These are phyloP conservation scores for Lentinula sp. DNA, from an alignment of 768 basidiomycete species.

Conservation along the genomic window DNA sequence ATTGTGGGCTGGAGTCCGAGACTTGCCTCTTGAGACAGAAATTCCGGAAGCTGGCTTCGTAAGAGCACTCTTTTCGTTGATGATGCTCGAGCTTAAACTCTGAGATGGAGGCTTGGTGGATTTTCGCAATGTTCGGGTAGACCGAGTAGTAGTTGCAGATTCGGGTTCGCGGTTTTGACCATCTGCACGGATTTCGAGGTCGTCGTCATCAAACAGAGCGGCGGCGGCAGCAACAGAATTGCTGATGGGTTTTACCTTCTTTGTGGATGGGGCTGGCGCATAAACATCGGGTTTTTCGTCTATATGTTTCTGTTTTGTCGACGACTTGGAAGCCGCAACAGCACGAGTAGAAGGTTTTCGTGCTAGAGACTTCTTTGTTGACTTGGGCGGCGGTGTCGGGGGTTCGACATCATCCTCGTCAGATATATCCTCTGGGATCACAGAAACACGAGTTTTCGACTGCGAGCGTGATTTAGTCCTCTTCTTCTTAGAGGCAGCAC, in stretches of 20 bases:
- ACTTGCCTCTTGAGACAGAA: slow-evolving; percentile 19
- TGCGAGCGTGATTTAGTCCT: background rate
- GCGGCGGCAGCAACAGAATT: slow-evolving; percentile 11
- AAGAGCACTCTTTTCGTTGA: background rate
- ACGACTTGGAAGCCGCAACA: slow-evolving; percentile 5
- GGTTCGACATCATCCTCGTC: background rate
- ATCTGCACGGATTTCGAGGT: slow-evolving; percentile 1
- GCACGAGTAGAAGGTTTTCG: slow-evolving; percentile 9
- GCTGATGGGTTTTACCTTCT: slow-evolving; percentile 9
- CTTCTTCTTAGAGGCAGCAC: slow-evolving; percentile 5
- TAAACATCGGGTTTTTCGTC: slow-evolving; percentile 11
- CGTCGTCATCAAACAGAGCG: slow-evolving; percentile 5
- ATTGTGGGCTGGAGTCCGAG: background rate
- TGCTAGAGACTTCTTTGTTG: slow-evolving; percentile 1
- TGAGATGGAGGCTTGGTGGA: background rate
- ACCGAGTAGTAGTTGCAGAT: background rate
- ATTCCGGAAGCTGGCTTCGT: slow-evolving; percentile 23
- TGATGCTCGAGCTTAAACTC: background rate
- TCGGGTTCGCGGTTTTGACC: slow-evolving; percentile 6
- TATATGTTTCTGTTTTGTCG: slow-evolving; percentile 8
- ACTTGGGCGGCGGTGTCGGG: slow-evolving; percentile 1
- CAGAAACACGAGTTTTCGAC: slow-evolving; percentile 6
- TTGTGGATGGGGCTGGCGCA: too few relatives aligned
- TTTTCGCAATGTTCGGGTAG: background rate
- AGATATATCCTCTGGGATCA: slow-evolving; percentile 4